Percentiles rank a stretch among this genome's conserved stretches.
phyloP scores from a whole-genome alignment of 2,329 filamentous ascomycete genomes.

The Fusarium tanahbumbuense region DNA sequence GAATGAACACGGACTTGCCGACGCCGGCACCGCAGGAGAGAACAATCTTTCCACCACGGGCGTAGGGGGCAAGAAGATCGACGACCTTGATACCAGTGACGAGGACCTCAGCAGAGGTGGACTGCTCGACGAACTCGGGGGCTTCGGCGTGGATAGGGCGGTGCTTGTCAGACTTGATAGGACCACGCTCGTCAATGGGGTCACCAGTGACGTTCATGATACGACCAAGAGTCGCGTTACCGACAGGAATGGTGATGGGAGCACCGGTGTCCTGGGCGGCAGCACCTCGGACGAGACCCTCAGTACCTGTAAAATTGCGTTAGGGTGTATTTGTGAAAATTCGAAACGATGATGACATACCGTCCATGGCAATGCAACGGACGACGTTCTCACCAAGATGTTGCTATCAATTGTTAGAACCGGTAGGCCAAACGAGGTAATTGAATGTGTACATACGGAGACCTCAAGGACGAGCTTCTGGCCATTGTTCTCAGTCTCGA shows the following conservation, averaged over 20 bases:
- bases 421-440: slow-evolving; percentile 12
- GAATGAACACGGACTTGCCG: slow-evolving; percentile 99
- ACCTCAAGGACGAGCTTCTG: slow-evolving; percentile 97
- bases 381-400: slow-evolving; percentile 99
- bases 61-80: slow-evolving; percentile 97
- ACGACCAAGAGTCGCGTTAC: slow-evolving; percentile 91
- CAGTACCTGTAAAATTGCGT: slow-evolving; percentile 77
- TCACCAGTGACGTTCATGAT: slow-evolving; percentile 99
- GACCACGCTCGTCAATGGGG: slow-evolving; percentile 99
- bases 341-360: slow-evolving; percentile 64
- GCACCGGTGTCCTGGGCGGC: slow-evolving; percentile 87
- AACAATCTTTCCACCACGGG: slow-evolving; percentile 99
- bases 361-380: slow-evolving; percentile 99
- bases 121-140: slow-evolving; percentile 93
- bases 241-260: slow-evolving; percentile 97
- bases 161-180: slow-evolving; percentile 91
- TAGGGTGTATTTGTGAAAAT: slow-evolving; percentile 37
- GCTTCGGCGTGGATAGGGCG: slow-evolving; percentile 94
- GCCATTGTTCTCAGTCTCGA: slow-evolving; percentile 90
- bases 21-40: slow-evolving; percentile 99
- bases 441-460: slow-evolving; percentile 71
- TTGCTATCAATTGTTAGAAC: slow-evolving; percentile 75
- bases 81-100: slow-evolving; percentile 99
- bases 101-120: slow-evolving; percentile 94
- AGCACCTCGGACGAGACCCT: slow-evolving; percentile 97